Evolutionary conservation across 495 filamentous ascomycete species (phyloP), one percentile per base, ranked within the genome.

Genomic region (Delitschia confertaspora): DNA sequence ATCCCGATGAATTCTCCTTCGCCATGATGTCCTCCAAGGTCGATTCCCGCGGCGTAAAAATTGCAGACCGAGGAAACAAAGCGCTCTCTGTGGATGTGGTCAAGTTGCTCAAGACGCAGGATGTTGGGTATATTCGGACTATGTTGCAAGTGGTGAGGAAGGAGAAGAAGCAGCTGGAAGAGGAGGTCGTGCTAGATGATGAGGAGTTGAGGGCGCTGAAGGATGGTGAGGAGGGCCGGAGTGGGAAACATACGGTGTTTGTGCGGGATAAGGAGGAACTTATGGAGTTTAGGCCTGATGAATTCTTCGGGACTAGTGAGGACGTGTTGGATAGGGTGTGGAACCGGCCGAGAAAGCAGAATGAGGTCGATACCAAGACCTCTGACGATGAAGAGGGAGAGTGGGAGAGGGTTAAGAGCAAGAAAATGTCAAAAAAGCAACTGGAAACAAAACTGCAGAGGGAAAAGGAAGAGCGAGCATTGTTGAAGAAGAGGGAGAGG

Each of bases 1-100:
- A 98, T 63, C 86, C 88, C 29, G 91, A 98, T 76, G 88, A 95
- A 64, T 98, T 96, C 69, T 79, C 84, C 65, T 95, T 85, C 58
- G 82, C 79, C 18, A 98, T 98, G 91, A 74, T 93, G 63, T 73
- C 68, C 36, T 69, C 61, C 1, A 64, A 72, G 40, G 76, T 79
- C 21, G 74, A 75, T 42, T 77, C 82, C 49, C 71, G 78, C 13
- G 81, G 83, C 4, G 71, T 73, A 51, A 70, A 69, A 41, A 62
- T 73, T 27, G 62, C 76, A 41, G 71, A 76, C 51, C 60, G 75
- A 24, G 65, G 66, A 1, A 70, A 71, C 19, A 59, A 59, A 29
- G 60, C 68, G 10, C 61, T 86, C 39, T 71, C 68, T 45, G 59
- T 70, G 31, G 85, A 93, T 43, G 78, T 80, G 13, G 83, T 91